Evolutionary conservation across 305 asterid genomes (phyloP), one percentile per base, ranked within the genome.

Genomic region (Andrographis paniculata): DNA sequence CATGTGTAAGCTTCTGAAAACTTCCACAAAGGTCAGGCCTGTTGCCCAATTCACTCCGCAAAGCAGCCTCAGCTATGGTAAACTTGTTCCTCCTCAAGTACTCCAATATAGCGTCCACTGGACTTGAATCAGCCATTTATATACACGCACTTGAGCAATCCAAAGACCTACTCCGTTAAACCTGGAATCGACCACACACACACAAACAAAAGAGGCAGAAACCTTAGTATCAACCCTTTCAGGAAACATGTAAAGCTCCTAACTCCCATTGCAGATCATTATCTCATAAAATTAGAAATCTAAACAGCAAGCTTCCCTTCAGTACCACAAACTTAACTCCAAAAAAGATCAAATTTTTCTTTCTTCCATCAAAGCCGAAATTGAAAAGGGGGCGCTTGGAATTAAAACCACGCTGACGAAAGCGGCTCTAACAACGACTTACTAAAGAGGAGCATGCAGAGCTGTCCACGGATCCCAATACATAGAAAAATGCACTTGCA

Each of bases 51-150:
- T 92, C 97, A 46, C 75, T 69, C 17, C 80, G 73, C 63, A 92
- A 64, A 27, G 95, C 96, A 24, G 94, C 93, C 66, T 92, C 96
- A 0, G 96, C 96, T 67, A 75, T 79, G 20, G 74, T 64, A 63
- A 81, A 81, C 15, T 87, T 84, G 65, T 92, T 92, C 79, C 70
- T 69, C 61, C 61, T 72, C 58, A 92, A 55, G 64, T 68, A 84
- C 41, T 87, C 96, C 69, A 92, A 51, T 59, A 92, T 79, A 54
- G 59, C 76, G 68, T 92, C 94, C 45, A 92, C 83, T 10, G 75
- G 69, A 67, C 72, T 58, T 13, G 91, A 71, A 64, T 87, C 95
- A 28, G 72, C 95, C 95, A 92, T 92, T 64, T 48, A 62, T 49
- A 56, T 18, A 28, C 50, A 52, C 45, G 30, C 60, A 53, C 61